Base-by-base conservation (phyloP, 2,329 filamentous ascomycete genomes). In the Bretziella fagacearum region DNA sequence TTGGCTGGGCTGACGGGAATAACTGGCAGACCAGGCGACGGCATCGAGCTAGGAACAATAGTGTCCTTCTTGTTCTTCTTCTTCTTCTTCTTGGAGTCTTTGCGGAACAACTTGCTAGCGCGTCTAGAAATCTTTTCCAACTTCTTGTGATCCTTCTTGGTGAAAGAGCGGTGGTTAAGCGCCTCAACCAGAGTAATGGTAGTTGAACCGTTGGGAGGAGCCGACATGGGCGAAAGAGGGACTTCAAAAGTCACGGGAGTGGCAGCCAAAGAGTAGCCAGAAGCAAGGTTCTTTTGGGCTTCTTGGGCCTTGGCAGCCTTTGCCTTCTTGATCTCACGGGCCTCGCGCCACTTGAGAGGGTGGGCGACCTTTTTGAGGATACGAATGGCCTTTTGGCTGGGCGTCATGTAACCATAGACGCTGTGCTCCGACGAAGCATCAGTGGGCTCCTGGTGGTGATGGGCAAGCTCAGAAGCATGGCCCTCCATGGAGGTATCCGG, bases 331-430 rank as follows among this genome's bases (percentile, higher is more conserved):
- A 44, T 44, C 32, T 50, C 40, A 22, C 45, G 39, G 18, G 48
- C 45, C 27, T 47, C 44, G 22, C 35, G 40, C 48, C 48, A 50
- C 35, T 50, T 50, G 4, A 36, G 27, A 13, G 48, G 48, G 39
- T 50, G 48, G 8, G 37, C 40, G 23, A 47, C 40, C 48, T 47
- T 50, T 33, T 50, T 50, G 32, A 50, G 32, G 6, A 50, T 25
- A n/a, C 26, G 48, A 30, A 50, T 41, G 23, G 40, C 44, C 48
- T 50, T 50, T 27, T 50, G 48, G 33, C 44, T 44, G 4, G 48
- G 48, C 17, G 48, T 50, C 48, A 50, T 50, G 44, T 50, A 50
- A 5, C 48, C 48, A 25, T 50, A 50, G 2, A 50, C 39, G 18
- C 48, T 50, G 18, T 47, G 48, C 11, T 47, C 48, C 4, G 48